Evolutionary conservation across 257 asterid species (phyloP).

Genomic region (Sherardia arvensis): DNA sequence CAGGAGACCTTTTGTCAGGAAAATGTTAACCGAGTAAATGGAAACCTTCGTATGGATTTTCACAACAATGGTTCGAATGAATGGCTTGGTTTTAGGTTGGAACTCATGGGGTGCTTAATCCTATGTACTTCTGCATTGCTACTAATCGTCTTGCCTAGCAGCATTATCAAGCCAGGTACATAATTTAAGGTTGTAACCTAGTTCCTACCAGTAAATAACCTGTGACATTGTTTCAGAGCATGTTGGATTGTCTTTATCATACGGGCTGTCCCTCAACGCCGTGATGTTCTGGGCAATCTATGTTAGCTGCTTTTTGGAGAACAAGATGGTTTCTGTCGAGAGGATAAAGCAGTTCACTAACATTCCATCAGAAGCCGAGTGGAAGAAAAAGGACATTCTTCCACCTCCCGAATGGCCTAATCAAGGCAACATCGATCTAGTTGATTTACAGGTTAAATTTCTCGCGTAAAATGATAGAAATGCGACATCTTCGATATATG

Average conservation of each 20-base stretch:
- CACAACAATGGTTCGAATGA: slow-evolving; percentile 90
- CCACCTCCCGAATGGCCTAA: slow-evolving; percentile 82
- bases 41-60: slow-evolving; percentile 82
- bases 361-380: slow-evolving; percentile 81
- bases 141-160: slow-evolving; percentile 86
- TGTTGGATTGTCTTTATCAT: slow-evolving; percentile 79
- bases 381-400: slow-evolving; percentile 49
- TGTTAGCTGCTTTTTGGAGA: slow-evolving; percentile 77
- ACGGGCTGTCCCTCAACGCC: slow-evolving; percentile 72
- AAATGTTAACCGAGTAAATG: slow-evolving; percentile 66
- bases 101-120: slow-evolving; percentile 69
- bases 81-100: slow-evolving; percentile 91
- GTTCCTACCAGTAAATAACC: too few species aligned
- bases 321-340: slow-evolving; percentile 94
- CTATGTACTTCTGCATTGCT: slow-evolving; percentile 75
- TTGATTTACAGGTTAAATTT: slow-evolving; percentile 49
- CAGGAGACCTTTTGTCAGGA: slow-evolving; percentile 62
- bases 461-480: neutral
- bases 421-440: slow-evolving; percentile 58
- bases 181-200: neutral
- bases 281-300: slow-evolving; percentile 58
- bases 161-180: slow-evolving; percentile 81
- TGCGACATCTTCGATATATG: neutral
- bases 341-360: slow-evolving; percentile 80
- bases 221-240: slow-evolving; percentile 41